phyloP scores from a whole-genome alignment of 129 eudicot species.

The Rutidosis leptorrhynchoides region DNA sequence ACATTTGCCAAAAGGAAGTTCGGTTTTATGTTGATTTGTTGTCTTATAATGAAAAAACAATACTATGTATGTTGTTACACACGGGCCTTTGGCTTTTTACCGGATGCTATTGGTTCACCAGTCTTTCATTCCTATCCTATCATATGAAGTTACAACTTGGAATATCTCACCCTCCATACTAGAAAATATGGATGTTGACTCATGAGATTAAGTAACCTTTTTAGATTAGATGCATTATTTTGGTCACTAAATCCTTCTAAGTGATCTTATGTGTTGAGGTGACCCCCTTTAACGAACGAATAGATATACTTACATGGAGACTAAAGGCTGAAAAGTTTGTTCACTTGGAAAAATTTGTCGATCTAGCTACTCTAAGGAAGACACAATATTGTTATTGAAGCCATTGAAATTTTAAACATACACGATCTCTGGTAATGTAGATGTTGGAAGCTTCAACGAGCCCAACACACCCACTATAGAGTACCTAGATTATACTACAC shows the following conservation, averaged over 20 bases:
- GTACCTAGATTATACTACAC: too few species aligned
- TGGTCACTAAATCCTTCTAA: neutral
- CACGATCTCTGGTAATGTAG: too few species aligned
- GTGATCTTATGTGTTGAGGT: too few species aligned
- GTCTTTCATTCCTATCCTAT: constrained; percentile 13
- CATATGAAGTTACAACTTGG: neutral
- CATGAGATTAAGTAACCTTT: too few species aligned
- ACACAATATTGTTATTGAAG: neutral
- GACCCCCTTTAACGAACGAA: too few species aligned
- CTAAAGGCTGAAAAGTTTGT: too few species aligned
- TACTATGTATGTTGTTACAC: neutral
- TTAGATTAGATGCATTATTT: neutral
- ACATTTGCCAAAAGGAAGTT: neutral
- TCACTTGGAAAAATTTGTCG: too few species aligned
- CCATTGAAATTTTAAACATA: too few species aligned
- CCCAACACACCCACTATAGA: too few species aligned
- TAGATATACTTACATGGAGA: too few species aligned
- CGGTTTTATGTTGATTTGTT: too few species aligned
- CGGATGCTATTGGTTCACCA: constrained; percentile 6
- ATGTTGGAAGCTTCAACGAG: too few species aligned
- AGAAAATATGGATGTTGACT: neutral
- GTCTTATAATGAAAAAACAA: neutral
- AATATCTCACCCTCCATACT: neutral
- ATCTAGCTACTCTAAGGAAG: neutral
- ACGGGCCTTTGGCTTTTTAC: constrained; percentile 13